Evolutionary conservation across 2,329 filamentous ascomycete genomes (phyloP).

Genomic region (Fusarium oligoseptatum): DNA sequence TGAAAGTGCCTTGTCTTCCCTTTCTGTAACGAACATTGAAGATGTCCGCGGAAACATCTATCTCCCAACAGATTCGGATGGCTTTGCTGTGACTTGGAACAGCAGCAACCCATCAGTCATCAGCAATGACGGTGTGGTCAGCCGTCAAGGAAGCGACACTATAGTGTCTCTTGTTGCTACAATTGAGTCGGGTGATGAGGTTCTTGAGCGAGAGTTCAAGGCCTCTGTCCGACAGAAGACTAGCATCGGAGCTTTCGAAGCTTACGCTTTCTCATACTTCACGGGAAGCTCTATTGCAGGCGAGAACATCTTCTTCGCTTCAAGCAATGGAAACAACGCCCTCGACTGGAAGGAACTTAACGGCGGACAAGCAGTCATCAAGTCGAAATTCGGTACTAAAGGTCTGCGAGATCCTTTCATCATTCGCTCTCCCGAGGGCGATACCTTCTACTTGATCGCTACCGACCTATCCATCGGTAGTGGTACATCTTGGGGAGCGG

Average conservation of each 20-base stretch:
- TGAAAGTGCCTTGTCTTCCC: conserved; percentile 16
- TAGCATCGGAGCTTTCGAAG: conserved; percentile 53
- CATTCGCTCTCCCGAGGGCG: conserved; percentile 63
- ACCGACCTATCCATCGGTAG: conserved; percentile 68
- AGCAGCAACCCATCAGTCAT: conserved; percentile 53
- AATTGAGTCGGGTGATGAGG: conserved; percentile 42
- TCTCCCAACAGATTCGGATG: conserved; percentile 50
- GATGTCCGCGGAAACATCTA: conserved; percentile 56
- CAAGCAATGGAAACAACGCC: conserved; percentile 66
- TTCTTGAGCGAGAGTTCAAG: conserved; percentile 48
- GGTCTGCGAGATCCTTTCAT: conserved; percentile 67
- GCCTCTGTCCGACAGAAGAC: conserved; percentile 52
- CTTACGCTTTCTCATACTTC: conserved; percentile 67
- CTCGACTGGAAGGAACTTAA: conserved; percentile 65
- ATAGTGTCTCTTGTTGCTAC: conserved; percentile 54
- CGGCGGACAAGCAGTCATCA: conserved; percentile 59
- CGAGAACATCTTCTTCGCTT: conserved; percentile 66
- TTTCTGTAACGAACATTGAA: conserved; percentile 51
- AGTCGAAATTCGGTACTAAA: conserved; percentile 60
- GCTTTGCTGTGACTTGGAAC: conserved; percentile 51
- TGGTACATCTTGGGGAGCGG: conserved; percentile 64
- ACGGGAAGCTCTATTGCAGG: conserved; percentile 58
- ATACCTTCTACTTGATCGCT: conserved; percentile 65
- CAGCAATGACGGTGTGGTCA: conserved; percentile 52
- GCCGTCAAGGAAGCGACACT: conserved; percentile 45